phyloP scores from a whole-genome alignment of 495 filamentous ascomycete species.

The Hypoxylon lienhwacheense region DNA sequence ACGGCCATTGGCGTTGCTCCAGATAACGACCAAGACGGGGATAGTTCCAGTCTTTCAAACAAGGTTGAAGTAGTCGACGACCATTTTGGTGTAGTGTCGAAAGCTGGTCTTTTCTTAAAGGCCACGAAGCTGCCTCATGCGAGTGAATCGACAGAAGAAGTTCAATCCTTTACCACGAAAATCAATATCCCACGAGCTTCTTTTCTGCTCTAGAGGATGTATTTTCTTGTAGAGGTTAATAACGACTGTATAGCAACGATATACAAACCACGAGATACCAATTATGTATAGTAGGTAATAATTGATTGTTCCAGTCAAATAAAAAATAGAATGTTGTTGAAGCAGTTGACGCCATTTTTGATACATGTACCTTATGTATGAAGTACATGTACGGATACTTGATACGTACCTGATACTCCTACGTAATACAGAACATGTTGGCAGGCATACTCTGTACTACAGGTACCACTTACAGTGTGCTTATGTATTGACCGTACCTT shows the following conservation, averaged over 20 bases:
- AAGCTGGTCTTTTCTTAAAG: constrained; percentile 45
- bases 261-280: neutral
- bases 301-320: neutral
- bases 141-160: constrained; percentile 3
- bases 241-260: neutral
- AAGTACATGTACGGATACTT: too few species aligned
- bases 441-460: too few species aligned
- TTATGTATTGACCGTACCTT: too few species aligned
- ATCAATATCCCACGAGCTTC: constrained; percentile 18
- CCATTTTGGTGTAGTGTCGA: constrained; percentile 49
- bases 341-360: too few species aligned
- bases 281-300: too few species aligned
- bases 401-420: too few species aligned
- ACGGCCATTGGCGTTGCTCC: constrained; percentile 27
- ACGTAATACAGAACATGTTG: too few species aligned
- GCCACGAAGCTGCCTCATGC: constrained; percentile 8
- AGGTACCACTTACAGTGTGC: too few species aligned
- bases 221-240: neutral
- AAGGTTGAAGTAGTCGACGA: constrained; percentile 26
- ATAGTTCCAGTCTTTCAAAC: neutral
- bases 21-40: constrained; percentile 13
- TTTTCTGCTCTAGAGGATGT: constrained; percentile 5
- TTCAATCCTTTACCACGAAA: constrained; percentile 19
- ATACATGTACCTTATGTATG: too few species aligned
- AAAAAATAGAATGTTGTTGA: too few species aligned